Base-by-base conservation (phyloP, 1,284 basidiomycete genomes). In the Cutaneotrichosporon cutaneum region DNA sequence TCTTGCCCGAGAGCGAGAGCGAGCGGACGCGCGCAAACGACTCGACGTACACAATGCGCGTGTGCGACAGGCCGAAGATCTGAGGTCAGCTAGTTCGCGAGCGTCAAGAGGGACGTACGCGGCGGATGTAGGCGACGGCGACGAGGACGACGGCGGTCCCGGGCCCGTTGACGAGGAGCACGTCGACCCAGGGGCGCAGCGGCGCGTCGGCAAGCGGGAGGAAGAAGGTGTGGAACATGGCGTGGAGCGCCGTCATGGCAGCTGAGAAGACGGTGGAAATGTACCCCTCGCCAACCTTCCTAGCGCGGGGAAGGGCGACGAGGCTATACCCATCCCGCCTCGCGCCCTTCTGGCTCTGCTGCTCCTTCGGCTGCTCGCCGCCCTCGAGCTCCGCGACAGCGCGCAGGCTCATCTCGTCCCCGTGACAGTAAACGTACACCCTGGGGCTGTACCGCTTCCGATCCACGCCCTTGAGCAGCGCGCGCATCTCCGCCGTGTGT, bases 161-260 rank as follows among this genome's bases (percentile, higher is more conserved):
- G 0, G 96, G 96, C 7, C 96, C 96, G 77, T 99, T 99, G 48
- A 99, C 79, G 57, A 99, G 79, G 27, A 99, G 81, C 26, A 93
- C 81, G 63, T 97, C 92, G 14, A 87, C 86, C 71, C 87, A 88
- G 1, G 81, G 77, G 18, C 71, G 61, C 14, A 72, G 13, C 2
- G 72, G 73, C 18, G 59, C 26, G 0, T 5, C 14, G 21, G 83
- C 39, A 5, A 85, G 61, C 5, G 87, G 85, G 13, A 76, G 60
- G 53, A 88, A 42, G n/a, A 85, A 84, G 65, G 88, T 67, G 70
- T 85, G 77, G 76, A 84, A 84, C 60, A 88, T 67, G 70, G 87
- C 86, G 24, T 77, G 76, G 11, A 83, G 60, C 32, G 94, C 77
- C 8, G 91, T 91, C 53, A 76, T 70, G 18, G 85, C 62, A 1